Percentiles rank a stretch among this genome's conserved stretches.
These are phyloP conservation scores for Boletellus sp. DNA, from an alignment of 768 basidiomycete species.

Conservation along the genomic window DNA sequence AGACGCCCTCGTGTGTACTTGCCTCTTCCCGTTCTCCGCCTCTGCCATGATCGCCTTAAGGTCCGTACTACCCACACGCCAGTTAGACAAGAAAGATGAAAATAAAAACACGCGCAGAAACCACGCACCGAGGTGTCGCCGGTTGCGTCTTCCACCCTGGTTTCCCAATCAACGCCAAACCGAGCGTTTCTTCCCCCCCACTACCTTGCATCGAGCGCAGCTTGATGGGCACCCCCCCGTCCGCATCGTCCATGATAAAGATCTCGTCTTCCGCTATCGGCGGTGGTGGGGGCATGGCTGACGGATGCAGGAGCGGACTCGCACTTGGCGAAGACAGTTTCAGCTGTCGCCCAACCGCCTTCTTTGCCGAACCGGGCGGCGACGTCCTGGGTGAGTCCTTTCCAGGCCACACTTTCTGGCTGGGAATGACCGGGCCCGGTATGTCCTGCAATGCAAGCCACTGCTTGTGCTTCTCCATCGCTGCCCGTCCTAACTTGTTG, in stretches of 20 bases:
- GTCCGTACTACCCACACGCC: conserved; percentile 53
- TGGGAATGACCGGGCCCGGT: conserved; percentile 49
- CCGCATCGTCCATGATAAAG: conserved; percentile 80
- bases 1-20: background rate
- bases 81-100: conserved; percentile 1
- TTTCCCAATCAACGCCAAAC: background rate
- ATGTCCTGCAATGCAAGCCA: conserved; percentile 75
- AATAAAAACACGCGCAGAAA: conserved; percentile 7
- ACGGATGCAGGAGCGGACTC: conserved; percentile 27
- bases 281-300: background rate
- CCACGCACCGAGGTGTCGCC: conserved; percentile 48
- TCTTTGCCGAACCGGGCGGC: conserved; percentile 25
- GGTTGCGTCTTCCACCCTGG: conserved; percentile 47
- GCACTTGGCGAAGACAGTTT: conserved; percentile 4
- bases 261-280: conserved; percentile 54
- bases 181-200: conserved; percentile 1
- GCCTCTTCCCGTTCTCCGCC: conserved; percentile 39
- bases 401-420: conserved; percentile 16
- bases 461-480: conserved; percentile 58
- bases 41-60: conserved; percentile 88
- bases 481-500: conserved; percentile 44
- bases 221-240: conserved; percentile 33
- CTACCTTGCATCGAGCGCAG: conserved; percentile 11
- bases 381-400: conserved; percentile 32
- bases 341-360: background rate